phyloP scores from a whole-genome alignment of 169 alveolate species.

The Plasmodium yoelii region DNA sequence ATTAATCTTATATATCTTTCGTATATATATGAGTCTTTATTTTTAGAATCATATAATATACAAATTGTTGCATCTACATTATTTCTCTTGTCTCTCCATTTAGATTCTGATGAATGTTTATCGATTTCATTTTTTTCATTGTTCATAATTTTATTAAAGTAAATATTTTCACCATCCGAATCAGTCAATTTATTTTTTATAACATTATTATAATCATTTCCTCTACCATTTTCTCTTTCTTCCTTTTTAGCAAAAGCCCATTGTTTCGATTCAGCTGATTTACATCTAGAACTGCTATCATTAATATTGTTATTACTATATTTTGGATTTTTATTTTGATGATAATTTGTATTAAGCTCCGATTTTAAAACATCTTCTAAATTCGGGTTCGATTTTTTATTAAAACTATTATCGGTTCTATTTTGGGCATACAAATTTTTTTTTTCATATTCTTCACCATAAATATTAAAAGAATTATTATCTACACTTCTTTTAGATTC shows the following conservation, averaged over 20 bases:
- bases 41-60: constrained; percentile 61
- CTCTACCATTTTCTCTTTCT: neutral
- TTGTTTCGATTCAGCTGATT: neutral
- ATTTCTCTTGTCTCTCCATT: constrained; percentile 12
- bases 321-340: neutral
- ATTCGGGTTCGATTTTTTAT: neutral
- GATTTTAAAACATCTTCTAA: neutral
- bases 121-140: neutral
- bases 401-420: neutral
- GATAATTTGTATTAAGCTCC: neutral
- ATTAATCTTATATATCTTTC: constrained; percentile 56
- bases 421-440: neutral
- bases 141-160: neutral
- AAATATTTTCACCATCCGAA: neutral
- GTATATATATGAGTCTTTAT: constrained; percentile 23
- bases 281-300: neutral
- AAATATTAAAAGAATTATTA: neutral
- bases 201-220: neutral
- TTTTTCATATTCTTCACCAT: neutral
- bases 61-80: constrained; percentile 38
- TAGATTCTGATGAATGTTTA: neutral
- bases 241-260: neutral
- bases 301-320: neutral
- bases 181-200: neutral
- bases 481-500: neutral